Percentiles rank a stretch among this genome's conserved stretches.
Conservation (phyloP, 768 basidiomycete genomes). For the Lactarius hengduanensis region DNA sequence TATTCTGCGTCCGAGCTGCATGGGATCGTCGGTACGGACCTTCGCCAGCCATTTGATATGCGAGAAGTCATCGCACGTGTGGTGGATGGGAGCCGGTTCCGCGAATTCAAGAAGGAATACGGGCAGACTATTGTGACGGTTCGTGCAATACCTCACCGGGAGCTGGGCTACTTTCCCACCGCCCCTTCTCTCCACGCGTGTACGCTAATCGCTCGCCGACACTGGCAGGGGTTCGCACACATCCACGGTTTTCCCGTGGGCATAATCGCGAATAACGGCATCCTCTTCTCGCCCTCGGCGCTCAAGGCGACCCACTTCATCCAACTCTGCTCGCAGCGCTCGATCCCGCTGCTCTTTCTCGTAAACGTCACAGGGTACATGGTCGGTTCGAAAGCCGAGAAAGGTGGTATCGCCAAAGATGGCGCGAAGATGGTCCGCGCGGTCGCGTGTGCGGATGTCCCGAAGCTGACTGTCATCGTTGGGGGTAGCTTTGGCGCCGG, state of each 20-base stretch:
- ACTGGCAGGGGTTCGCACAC: conserved; percentile 76
- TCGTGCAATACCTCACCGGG: conserved; percentile 29
- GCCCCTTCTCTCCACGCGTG: not conserved
- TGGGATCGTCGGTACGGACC: conserved; percentile 89
- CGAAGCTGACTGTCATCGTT: conserved; percentile 90
- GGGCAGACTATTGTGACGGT: conserved; percentile 89
- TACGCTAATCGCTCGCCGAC: not conserved
- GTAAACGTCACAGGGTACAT: conserved; percentile 98
- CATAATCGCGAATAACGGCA: conserved; percentile 92
- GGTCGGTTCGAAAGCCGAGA: conserved; percentile 95
- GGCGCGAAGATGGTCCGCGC: conserved; percentile 97
- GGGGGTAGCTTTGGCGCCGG: conserved; percentile 95
- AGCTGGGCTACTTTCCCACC: conserved; percentile 3
- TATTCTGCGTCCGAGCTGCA: conserved; percentile 82
- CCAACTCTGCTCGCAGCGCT: conserved; percentile 87
- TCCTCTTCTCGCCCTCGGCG: conserved; percentile 90
- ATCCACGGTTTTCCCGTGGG: conserved; percentile 89
- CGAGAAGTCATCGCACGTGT: conserved; percentile 89
- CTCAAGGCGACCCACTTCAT: conserved; percentile 96
- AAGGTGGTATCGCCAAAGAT: conserved; percentile 92
- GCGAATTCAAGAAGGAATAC: conserved; percentile 97
- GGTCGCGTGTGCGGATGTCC: conserved; percentile 90
- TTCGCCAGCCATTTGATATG: conserved; percentile 89
- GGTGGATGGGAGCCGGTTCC: conserved; percentile 87
- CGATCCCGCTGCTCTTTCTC: conserved; percentile 87